Conservation (phyloP, 495 filamentous ascomycete species). For the Cercophora newfieldiana region DNA sequence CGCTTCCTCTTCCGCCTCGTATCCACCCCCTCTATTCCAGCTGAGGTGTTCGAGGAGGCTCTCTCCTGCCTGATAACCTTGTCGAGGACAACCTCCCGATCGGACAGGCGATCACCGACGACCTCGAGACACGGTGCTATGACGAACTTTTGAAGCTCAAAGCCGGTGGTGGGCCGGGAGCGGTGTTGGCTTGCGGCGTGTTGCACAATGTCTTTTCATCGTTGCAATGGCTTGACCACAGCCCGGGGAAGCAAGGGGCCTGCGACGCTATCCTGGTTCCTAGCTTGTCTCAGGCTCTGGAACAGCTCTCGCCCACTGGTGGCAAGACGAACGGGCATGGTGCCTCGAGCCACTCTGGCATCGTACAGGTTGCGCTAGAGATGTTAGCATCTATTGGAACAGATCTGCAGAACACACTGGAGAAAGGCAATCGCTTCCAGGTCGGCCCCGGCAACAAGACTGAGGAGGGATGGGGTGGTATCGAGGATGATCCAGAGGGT, state of each 20-base stretch:
- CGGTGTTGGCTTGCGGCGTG: conserved; percentile 51
- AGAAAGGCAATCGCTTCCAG: conserved; percentile 35
- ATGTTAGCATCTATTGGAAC: conserved; percentile 61
- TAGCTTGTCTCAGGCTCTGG: conserved; percentile 40
- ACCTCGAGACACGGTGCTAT: conserved; percentile 39
- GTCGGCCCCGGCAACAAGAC: conserved; percentile 15
- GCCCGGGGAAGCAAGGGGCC: conserved; percentile 44
- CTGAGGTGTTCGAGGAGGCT: conserved; percentile 42
- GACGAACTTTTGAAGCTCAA: conserved; percentile 40
- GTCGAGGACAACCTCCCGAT: conserved; percentile 56
- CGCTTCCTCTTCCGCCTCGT: conserved; percentile 54
- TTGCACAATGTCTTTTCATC: conserved; percentile 53
- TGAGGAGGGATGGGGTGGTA: conserved; percentile 32
- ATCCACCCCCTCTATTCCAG: conserved; percentile 30
- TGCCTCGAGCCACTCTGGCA: conserved; percentile 31
- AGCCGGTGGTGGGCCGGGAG: conserved; percentile 34
- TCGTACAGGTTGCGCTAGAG: conserved; percentile 53
- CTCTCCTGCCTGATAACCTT: conserved; percentile 55
- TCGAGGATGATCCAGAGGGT: conserved; percentile 30
- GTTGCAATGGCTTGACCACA: conserved; percentile 50
- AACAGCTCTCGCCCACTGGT: conserved; percentile 28
- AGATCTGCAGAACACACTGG: conserved; percentile 47
- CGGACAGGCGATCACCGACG: conserved; percentile 43
- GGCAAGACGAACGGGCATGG: conserved; percentile 30
- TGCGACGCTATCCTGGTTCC: conserved; percentile 52